These are phyloP conservation scores for Brasenia schreberi DNA, from an alignment of 164 flowering plant genomes.

Conservation along the genomic window DNA sequence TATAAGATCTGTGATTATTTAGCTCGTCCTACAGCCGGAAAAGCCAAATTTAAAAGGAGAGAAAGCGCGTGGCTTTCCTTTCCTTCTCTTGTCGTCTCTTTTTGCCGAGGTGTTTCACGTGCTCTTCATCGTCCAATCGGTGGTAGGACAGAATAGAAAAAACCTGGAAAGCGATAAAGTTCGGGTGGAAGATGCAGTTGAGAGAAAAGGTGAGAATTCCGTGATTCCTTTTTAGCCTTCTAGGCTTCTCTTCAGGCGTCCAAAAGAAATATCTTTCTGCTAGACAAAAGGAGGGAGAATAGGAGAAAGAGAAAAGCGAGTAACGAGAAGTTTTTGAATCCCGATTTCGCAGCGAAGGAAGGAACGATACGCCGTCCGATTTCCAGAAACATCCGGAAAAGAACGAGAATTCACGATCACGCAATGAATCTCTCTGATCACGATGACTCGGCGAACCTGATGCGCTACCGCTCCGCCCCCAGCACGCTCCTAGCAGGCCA, in stretches of 20 bases:
- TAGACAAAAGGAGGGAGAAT: neutral
- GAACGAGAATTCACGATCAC: neutral
- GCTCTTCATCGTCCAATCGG: no score
- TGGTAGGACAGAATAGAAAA: no score
- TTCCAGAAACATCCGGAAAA: neutral
- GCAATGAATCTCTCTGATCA: neutral
- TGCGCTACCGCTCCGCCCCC: constrained; percentile 53
- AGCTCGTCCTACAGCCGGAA: no score
- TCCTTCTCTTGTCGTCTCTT: no score
- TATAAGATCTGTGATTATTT: no score
- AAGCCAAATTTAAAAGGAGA: no score
- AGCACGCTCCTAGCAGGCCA: constrained; percentile 29
- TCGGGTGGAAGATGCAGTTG: neutral
- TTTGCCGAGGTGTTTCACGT: no score
- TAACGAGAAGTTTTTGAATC: neutral
- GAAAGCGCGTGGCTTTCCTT: no score
- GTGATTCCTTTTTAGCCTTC: neutral
- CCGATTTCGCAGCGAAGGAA: neutral
- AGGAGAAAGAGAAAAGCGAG: neutral
- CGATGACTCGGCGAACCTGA: constrained; percentile 13
- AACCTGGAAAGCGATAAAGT: neutral
- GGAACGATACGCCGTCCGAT: neutral
- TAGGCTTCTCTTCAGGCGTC: neutral
- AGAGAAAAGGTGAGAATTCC: neutral
- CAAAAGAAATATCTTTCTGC: neutral